Conservation (phyloP, 768 basidiomycete species). For the Amyloporia xantha region DNA sequence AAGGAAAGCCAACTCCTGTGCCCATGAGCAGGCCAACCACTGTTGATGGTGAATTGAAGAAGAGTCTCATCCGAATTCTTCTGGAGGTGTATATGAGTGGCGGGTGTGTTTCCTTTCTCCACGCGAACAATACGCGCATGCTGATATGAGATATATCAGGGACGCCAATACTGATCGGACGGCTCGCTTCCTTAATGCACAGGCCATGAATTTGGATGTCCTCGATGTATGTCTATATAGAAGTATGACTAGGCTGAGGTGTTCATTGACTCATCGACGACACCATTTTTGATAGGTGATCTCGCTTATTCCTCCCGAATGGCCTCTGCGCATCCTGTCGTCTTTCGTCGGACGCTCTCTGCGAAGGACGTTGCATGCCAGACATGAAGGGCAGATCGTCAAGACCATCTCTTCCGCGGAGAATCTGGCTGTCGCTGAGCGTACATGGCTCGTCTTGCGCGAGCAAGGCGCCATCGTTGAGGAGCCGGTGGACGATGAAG, state of each 20-base stretch:
- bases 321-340: constrained; percentile 68
- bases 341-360: constrained; percentile 78
- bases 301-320: constrained; percentile 59
- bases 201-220: constrained; percentile 72
- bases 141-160: too few relatives aligned
- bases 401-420: constrained; percentile 75
- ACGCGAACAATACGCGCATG: not conserved
- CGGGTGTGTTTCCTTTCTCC: constrained; percentile 41
- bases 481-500: constrained; percentile 41
- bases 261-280: not conserved
- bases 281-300: constrained; percentile 51
- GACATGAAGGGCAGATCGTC: constrained; percentile 67
- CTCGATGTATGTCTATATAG: constrained; percentile 51
- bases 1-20: constrained; percentile 19
- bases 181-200: constrained; percentile 68
- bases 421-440: constrained; percentile 66
- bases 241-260: not conserved
- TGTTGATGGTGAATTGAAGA: constrained; percentile 44
- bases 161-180: constrained; percentile 50
- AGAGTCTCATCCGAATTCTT: constrained; percentile 58
- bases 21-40: constrained; percentile 25
- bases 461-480: constrained; percentile 66
- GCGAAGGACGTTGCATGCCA: constrained; percentile 63
- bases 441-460: constrained; percentile 47
- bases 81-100: constrained; percentile 79